phyloP scores from a whole-genome alignment of 371 early-diverging fungal genomes.

The Gilbertella persicaria region DNA sequence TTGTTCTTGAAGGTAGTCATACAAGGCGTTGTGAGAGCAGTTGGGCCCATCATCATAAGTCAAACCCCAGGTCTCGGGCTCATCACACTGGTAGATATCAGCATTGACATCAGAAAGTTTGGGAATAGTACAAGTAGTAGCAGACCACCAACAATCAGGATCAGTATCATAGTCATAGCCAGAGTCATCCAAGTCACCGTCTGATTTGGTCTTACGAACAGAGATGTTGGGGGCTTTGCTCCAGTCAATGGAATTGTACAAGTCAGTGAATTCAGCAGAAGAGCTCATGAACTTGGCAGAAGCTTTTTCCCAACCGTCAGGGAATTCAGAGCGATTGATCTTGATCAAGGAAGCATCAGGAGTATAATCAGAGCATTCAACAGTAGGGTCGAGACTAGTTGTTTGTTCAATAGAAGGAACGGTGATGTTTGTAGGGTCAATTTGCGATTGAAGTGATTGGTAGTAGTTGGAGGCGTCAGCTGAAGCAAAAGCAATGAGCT shows the following conservation, averaged over 20 bases:
- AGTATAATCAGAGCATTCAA: slow-evolving; percentile 13
- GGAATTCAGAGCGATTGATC: slow-evolving; percentile 12
- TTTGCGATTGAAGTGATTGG: slow-evolving; percentile 9
- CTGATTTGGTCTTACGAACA: slow-evolving; percentile 4
- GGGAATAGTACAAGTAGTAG: slow-evolving; percentile 33
- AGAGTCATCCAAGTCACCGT: slow-evolving; percentile 5
- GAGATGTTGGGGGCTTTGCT: slow-evolving; percentile 33
- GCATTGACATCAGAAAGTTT: slow-evolving; percentile 29
- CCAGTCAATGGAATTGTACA: slow-evolving; percentile 37
- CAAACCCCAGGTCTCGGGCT: slow-evolving; percentile 43
- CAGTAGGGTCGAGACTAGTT: slow-evolving; percentile 8
- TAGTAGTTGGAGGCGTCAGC: slow-evolving; percentile 9
- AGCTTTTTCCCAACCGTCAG: slow-evolving; percentile 16
- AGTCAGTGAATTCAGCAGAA: slow-evolving; percentile 8
- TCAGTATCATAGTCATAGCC: slow-evolving; percentile 32
- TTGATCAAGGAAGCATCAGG: not conserved
- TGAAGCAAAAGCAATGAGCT: slow-evolving; percentile 1
- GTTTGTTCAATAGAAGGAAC: slow-evolving; percentile 15
- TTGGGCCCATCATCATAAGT: slow-evolving; percentile 52
- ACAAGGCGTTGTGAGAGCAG: slow-evolving; percentile 45
- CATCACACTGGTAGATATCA: slow-evolving; percentile 35
- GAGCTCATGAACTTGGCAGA: slow-evolving; percentile 16
- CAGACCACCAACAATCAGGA: slow-evolving; percentile 50
- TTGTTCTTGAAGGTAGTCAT: slow-evolving; percentile 40
- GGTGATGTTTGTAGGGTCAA: slow-evolving; percentile 5